Base-by-base conservation (phyloP, 129 eudicot species). In the Flaveria trinervia region DNA sequence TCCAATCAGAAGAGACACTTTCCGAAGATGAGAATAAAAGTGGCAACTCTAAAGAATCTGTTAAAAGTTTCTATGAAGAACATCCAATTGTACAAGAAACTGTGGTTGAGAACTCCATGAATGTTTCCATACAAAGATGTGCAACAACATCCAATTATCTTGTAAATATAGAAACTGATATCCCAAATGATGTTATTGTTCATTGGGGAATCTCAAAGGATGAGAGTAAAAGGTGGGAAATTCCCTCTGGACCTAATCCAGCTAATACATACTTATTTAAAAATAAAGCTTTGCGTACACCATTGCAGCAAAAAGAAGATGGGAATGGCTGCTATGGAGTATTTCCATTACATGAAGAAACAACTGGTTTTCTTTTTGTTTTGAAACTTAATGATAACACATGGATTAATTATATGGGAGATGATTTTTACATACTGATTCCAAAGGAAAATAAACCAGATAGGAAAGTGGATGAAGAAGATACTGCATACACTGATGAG, bases 181-280 rank as follows among this genome's bases (percentile, higher is more conserved):
- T 95, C 64, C 89, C 89, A 65, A 97, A 90, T 71, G 91, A 92
- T 78, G 88, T 95, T 76, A 77, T 89, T 76, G 87, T 88, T 73
- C 99, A 95, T 84, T 95, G 99, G 99, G 99, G 99, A 79, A 82
- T 95, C 48, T 95, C 91, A 84, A 89, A 79, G 50, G 88, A 85
- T 70, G 88, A 86, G 25, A 75, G 77, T 83, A 83, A 74, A 75
- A 85, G 48, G 1, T 95, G 99, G 99, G 96, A 91, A 89, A 81
- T 91, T 69, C 97, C 99, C 56, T 83, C 82, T 22, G 88, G 59
- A 70, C 92, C 99, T 1, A 84, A 84, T 87, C 97, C 95, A 25
- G 81, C 77, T 59, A 80, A 89, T 67, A 91, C 99, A 80, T 41
- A 75, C 65, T 61, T 57, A 13, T 95, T 86, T 81, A 92, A 89